These are phyloP conservation scores for Pseudopithomyces chartarum DNA, from an alignment of 2,329 filamentous ascomycete species.

Conservation along the genomic window DNA sequence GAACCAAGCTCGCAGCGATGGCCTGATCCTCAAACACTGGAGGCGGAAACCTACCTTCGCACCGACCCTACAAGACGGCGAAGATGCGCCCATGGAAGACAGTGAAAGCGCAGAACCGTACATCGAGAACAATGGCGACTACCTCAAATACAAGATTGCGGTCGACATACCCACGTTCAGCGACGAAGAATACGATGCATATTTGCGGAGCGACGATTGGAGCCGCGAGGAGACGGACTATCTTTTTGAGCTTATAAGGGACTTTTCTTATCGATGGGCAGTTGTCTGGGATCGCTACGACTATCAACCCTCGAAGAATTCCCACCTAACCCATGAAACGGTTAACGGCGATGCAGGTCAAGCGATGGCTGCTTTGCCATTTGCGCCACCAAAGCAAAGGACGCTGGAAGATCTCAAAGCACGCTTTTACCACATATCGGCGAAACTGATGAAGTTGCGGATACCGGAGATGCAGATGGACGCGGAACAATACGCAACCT, in stretches of 20 bases:
- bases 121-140: slow-evolving; percentile 60
- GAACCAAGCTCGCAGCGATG: slow-evolving; percentile 77
- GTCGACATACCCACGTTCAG: slow-evolving; percentile 80
- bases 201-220: slow-evolving; percentile 79
- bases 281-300: slow-evolving; percentile 94
- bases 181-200: slow-evolving; percentile 81
- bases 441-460: slow-evolving; percentile 48
- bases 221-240: slow-evolving; percentile 94
- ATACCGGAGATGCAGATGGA: slow-evolving; percentile 68
- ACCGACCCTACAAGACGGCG: slow-evolving; percentile 34
- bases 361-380: slow-evolving; percentile 39
- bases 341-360: slow-evolving; percentile 25
- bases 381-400: slow-evolving; percentile 59
- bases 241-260: slow-evolving; percentile 72
- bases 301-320: slow-evolving; percentile 56
- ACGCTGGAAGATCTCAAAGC: slow-evolving; percentile 90
- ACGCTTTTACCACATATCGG: slow-evolving; percentile 86
- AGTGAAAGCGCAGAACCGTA: slow-evolving; percentile 41
- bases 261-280: slow-evolving; percentile 88
- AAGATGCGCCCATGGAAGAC: slow-evolving; percentile 39
- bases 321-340: slow-evolving; percentile 24
- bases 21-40: slow-evolving; percentile 80
- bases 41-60: slow-evolving; percentile 60
- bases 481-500: slow-evolving; percentile 77
- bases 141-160: slow-evolving; percentile 86